A percentile compares a stretch with the other conserved stretches of the same genome.
phyloP scores from a whole-genome alignment of 768 basidiomycete genomes.

The Tephrocybe rancida region DNA sequence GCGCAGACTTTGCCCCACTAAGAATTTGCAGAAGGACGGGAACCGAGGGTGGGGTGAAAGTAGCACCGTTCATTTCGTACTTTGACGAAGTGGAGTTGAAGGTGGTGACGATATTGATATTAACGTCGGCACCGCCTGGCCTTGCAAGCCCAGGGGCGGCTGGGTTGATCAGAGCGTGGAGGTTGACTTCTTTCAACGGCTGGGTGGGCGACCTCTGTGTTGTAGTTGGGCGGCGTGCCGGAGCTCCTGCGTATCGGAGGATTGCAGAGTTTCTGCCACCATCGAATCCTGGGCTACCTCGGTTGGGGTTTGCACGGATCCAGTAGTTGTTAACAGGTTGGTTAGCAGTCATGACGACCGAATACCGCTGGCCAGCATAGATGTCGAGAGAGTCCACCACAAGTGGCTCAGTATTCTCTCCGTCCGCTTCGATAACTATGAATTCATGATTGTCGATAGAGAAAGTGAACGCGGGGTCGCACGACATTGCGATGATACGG shows the following conservation, averaged over 20 bases:
- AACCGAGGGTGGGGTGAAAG: conserved; percentile 37
- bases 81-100: conserved; percentile 12
- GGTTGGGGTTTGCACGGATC: conserved; percentile 29
- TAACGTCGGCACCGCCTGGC: conserved; percentile 23
- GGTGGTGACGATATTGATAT: conserved; percentile 15
- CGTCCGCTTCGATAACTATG: conserved; percentile 56
- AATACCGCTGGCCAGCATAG: conserved; percentile 26
- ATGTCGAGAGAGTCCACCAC: conserved; percentile 37
- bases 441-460: conserved; percentile 42
- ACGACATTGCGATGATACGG: conserved; percentile 33
- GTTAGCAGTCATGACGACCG: conserved; percentile 42
- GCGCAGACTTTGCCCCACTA: conserved; percentile 48
- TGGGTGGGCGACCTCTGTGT: conserved; percentile 5
- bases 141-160: conserved; percentile 6
- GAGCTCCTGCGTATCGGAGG: conserved; percentile 37
- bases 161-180: conserved; percentile 8
- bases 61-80: conserved; percentile 31
- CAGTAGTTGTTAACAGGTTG: conserved; percentile 54
- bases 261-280: conserved; percentile 40
- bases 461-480: conserved; percentile 38
- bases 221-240: conserved; percentile 27
- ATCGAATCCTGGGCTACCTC: background rate
- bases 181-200: conserved; percentile 29
- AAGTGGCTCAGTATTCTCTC: conserved; percentile 39
- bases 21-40: conserved; percentile 64